Percentiles rank a stretch among this genome's conserved stretches.
Evolutionary conservation across 1,284 basidiomycete genomes (phyloP).

Genomic region (Vanrija sp.): DNA sequence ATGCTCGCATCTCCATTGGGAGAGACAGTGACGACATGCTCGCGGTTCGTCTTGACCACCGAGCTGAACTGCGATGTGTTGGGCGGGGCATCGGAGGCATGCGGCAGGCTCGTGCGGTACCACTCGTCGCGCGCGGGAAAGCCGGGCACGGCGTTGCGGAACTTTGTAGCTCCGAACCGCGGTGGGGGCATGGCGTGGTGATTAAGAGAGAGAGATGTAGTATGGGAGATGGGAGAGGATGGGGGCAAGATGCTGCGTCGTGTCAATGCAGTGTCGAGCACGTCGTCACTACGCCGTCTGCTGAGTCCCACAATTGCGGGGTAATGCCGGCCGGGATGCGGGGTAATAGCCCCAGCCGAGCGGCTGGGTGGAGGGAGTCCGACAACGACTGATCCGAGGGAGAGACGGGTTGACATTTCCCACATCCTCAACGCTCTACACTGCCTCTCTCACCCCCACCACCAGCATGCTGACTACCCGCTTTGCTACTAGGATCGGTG

Average conservation of each 20-base stretch:
- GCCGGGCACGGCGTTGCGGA: slow-evolving; percentile 35
- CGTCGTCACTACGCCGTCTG: not conserved
- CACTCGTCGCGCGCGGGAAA: slow-evolving; percentile 30
- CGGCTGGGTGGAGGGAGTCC: too few species aligned
- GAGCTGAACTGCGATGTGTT: slow-evolving; percentile 24
- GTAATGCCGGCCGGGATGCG: not conserved
- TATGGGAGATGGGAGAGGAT: not conserved
- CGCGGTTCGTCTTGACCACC: slow-evolving; percentile 36
- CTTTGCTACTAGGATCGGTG: not conserved
- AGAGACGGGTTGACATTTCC: not conserved
- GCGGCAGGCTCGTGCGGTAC: slow-evolving; percentile 28
- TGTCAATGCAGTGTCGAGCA: not conserved
- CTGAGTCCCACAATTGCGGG: not conserved
- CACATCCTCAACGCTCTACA: not conserved
- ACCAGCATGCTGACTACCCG: not conserved
- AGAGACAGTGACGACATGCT: slow-evolving; percentile 33
- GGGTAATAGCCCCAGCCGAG: not conserved
- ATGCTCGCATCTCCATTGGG: slow-evolving; percentile 30
- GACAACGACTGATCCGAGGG: too few species aligned
- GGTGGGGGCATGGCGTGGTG: slow-evolving; percentile 17
- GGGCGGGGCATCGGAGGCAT: slow-evolving; percentile 2
- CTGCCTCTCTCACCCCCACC: not conserved
- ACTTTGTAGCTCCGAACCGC: slow-evolving; percentile 44
- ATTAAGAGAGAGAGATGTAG: not conserved
- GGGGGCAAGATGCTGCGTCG: not conserved